A percentile compares a stretch with the other conserved stretches of the same genome.
Conservation (phyloP, 805 yeast species). For the Lachancea lanzarotensis region DNA sequence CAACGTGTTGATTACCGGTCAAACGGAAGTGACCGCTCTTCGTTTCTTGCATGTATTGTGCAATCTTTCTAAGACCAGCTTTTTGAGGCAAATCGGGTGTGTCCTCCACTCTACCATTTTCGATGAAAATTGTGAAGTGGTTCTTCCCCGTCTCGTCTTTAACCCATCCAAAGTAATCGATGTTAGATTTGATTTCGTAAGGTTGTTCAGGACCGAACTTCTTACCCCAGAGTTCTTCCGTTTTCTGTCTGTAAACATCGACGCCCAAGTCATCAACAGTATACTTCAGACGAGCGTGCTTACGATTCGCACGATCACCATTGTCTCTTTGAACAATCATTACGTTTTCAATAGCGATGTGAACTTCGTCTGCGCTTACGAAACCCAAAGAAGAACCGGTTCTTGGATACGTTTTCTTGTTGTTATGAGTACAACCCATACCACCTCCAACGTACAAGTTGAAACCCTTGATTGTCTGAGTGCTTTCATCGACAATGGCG, state of each 20-base stretch:
- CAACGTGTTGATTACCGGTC: slow-evolving; percentile 92
- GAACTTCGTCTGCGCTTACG: slow-evolving; percentile 59
- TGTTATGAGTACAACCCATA: slow-evolving; percentile 97
- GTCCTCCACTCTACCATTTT: slow-evolving; percentile 94
- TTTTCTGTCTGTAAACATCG: slow-evolving; percentile 69
- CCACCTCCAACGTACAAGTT: slow-evolving; percentile 95
- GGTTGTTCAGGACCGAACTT: slow-evolving; percentile 63
- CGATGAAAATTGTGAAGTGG: slow-evolving; percentile 91
- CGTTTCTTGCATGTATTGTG: slow-evolving; percentile 53
- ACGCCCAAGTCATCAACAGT: slow-evolving; percentile 93
- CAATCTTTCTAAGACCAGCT: slow-evolving; percentile 75
- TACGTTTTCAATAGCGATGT: slow-evolving; percentile 78
- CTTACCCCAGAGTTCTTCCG: slow-evolving; percentile 77
- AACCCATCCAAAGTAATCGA: slow-evolving; percentile 91
- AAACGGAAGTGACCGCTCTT: slow-evolving; percentile 82
- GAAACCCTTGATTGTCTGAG: slow-evolving; percentile 64
- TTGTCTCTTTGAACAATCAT: slow-evolving; percentile 91
- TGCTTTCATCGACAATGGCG: slow-evolving; percentile 65
- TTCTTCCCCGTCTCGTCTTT: slow-evolving; percentile 76
- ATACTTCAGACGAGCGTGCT: slow-evolving; percentile 95
- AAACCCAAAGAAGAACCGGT: slow-evolving; percentile 85
- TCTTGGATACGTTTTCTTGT: slow-evolving; percentile 93
- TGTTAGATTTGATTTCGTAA: slow-evolving; percentile 76
- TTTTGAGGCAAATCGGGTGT: slow-evolving; percentile 86
- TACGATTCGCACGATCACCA: slow-evolving; percentile 94